Conservation (phyloP, 352 stramenopile species). For the Globisporangium echinulatum region DNA sequence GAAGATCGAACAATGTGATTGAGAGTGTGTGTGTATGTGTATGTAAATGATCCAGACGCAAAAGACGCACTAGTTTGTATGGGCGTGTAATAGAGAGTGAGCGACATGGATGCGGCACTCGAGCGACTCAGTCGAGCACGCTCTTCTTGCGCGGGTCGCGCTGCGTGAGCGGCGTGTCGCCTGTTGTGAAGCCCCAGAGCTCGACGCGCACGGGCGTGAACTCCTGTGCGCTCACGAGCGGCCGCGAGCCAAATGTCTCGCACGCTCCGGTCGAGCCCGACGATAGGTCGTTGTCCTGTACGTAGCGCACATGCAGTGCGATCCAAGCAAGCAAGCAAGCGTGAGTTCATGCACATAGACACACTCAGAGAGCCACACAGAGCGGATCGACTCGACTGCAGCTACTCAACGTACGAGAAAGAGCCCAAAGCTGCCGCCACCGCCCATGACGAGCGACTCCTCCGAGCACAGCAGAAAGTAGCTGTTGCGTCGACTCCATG, state of each 20-base stretch:
- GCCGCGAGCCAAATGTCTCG: conserved; percentile 83
- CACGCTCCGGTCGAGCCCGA: conserved; percentile 77
- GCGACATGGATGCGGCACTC: too few relatives aligned
- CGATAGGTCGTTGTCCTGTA: conserved; percentile 80
- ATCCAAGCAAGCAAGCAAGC: neutral
- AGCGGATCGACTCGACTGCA: neutral
- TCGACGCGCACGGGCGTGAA: conserved; percentile 81
- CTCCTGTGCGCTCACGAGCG: conserved; percentile 68
- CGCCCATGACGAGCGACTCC: conserved; percentile 87
- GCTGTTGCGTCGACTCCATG: conserved; percentile 86
- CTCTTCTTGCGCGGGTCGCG: conserved; percentile 46
- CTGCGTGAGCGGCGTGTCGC: conserved; percentile 34
- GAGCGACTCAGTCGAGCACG: conserved; percentile 42
- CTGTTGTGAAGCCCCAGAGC: conserved; percentile 78
- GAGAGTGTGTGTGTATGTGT: neutral
- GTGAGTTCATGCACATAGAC: neutral
- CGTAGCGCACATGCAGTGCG: conserved; percentile 1
- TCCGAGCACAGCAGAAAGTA: conserved; percentile 90
- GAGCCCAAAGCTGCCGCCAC: conserved; percentile 85
- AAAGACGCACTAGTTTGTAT: neutral
- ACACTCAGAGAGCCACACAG: neutral
- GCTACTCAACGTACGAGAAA: conserved; percentile 56
- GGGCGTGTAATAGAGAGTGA: too few relatives aligned
- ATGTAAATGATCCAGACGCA: neutral
- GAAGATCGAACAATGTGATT: too few relatives aligned